Percentiles rank a stretch among this genome's conserved stretches.
phyloP scores from a whole-genome alignment of 2,329 filamentous ascomycete species.

The Thielaviopsis ethacetica region DNA sequence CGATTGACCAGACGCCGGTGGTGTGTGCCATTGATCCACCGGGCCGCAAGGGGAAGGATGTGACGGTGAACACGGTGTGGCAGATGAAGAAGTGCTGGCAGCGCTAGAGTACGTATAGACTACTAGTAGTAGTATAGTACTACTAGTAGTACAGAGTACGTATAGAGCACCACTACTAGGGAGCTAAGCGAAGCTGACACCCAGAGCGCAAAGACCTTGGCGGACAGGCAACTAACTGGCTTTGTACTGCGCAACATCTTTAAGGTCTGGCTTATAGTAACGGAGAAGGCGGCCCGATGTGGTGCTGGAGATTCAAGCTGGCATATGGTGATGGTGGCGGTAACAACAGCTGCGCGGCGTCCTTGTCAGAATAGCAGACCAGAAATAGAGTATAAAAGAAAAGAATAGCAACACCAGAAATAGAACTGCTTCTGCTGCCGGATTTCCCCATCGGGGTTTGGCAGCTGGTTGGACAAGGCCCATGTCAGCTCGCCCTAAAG shows the following conservation, averaged over 20 bases:
- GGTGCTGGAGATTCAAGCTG: not conserved
- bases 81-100: not conserved
- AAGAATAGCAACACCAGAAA: not conserved
- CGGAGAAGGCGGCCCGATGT: not conserved
- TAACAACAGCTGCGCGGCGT: not conserved
- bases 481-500: too few species aligned
- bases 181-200: not conserved
- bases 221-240: not conserved
- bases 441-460: slow-evolving; percentile 2
- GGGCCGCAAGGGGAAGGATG: slow-evolving; percentile 1
- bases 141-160: too few species aligned
- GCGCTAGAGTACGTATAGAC: not conserved
- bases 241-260: too few species aligned
- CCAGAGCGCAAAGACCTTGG: not conserved
- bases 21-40: slow-evolving; percentile 11
- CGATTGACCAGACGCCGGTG: not conserved
- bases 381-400: not conserved
- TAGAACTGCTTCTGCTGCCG: not conserved
- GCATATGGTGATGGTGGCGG: too few species aligned
- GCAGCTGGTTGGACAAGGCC: not conserved
- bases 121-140: too few species aligned
- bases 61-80: not conserved
- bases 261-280: not conserved
- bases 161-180: too few species aligned
- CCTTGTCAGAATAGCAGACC: not conserved